A percentile compares a stretch with the other conserved stretches of the same genome.
These are phyloP conservation scores for Cyamopsis tetragonoloba DNA, from an alignment of 306 rosid genomes.

Conservation along the genomic window DNA sequence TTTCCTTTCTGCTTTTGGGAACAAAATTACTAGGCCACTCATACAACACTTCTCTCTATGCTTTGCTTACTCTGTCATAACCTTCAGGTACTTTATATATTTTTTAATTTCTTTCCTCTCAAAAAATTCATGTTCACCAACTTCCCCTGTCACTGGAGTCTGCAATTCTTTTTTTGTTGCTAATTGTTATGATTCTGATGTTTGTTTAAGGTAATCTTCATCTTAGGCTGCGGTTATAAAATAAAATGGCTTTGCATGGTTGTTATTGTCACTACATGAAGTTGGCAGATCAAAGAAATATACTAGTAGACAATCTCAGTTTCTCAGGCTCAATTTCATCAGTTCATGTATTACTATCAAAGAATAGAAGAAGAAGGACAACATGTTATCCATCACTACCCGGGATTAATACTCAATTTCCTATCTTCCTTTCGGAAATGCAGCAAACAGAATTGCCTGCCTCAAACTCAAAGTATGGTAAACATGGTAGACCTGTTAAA, in stretches of 20 bases:
- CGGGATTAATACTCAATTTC: conserved; percentile 6
- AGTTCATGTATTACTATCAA: conserved; percentile 25
- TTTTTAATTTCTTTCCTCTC: too few relatives aligned
- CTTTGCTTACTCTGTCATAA: too few relatives aligned
- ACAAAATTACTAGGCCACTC: too few relatives aligned
- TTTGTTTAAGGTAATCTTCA: conserved; percentile 4
- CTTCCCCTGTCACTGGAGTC: too few relatives aligned
- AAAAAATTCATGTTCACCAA: too few relatives aligned
- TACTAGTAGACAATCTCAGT: conserved; percentile 34
- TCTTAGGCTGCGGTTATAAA: conserved; percentile 45
- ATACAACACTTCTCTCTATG: too few relatives aligned
- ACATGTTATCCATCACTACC: conserved; percentile 17
- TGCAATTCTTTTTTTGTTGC: too few relatives aligned
- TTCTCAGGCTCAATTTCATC: conserved; percentile 64
- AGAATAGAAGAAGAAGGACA: conserved; percentile 26
- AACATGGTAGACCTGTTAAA: conserved; percentile 62
- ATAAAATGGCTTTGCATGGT: conserved; percentile 56
- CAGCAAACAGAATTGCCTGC: conserved; percentile 39
- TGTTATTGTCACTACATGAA: conserved; percentile 42
- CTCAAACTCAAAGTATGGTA: conserved; percentile 40
- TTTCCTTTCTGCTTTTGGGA: not conserved
- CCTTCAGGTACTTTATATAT: too few relatives aligned
- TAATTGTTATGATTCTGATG: not conserved
- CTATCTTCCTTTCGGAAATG: conserved; percentile 42
- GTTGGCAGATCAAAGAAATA: conserved; percentile 33